Conservation (phyloP, 2,329 filamentous ascomycete genomes). For the Purpureocillium lavendulum region DNA sequence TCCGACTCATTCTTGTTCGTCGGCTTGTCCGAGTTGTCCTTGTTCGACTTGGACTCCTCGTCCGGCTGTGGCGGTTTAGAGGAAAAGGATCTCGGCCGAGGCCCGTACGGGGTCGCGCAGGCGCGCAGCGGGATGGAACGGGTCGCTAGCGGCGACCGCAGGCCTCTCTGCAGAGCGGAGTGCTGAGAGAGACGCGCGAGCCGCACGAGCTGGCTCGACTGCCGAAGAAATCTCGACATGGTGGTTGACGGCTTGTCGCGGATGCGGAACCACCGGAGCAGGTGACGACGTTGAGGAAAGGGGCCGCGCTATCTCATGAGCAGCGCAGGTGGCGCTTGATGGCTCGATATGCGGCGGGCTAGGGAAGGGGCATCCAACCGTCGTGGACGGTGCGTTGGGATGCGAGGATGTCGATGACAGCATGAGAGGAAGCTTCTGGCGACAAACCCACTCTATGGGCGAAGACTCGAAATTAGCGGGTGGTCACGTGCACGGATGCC, state of each 20-base stretch:
- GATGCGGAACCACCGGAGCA: constrained; percentile 25
- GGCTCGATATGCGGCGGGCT: constrained; percentile 3
- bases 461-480: constrained; percentile 20
- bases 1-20: constrained; percentile 12
- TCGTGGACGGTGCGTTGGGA: constrained; percentile 7
- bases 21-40: constrained; percentile 11
- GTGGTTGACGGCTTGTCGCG: constrained; percentile 20
- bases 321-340: constrained; percentile 13
- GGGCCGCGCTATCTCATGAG: constrained; percentile 24
- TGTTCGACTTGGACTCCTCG: constrained; percentile 20
- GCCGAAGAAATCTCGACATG: constrained; percentile 61
- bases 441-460: constrained; percentile 4
- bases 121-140: constrained; percentile 25
- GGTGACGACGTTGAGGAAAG: constrained; percentile 10
- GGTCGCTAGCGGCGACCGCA: constrained; percentile 23
- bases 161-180: constrained; percentile 37
- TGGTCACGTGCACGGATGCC: constrained; percentile 19
- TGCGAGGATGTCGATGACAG: constrained; percentile 15
- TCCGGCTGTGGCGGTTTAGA: constrained; percentile 28
- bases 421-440: constrained; percentile 13
- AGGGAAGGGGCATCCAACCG: constrained; percentile 9
- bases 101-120: constrained; percentile 22
- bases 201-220: constrained; percentile 57
- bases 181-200: constrained; percentile 49
- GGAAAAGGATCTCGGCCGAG: constrained; percentile 27